Base-by-base conservation (phyloP, 108 stramenopile genomes). In the Cyclotella baltica region DNA sequence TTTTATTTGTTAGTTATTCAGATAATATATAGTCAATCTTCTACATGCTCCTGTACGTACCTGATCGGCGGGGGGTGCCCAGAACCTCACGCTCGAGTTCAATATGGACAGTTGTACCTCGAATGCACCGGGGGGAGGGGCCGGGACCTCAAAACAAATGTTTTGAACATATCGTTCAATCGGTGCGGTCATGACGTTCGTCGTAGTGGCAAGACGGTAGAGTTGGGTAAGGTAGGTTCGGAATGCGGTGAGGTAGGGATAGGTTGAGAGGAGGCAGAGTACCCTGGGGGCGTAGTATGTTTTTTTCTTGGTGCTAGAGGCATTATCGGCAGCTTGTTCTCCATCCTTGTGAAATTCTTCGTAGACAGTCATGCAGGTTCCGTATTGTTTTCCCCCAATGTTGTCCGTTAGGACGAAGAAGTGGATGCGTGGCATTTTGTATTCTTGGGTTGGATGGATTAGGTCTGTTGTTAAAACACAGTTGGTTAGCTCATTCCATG, bases 121-220 rank as follows among this genome's bases (percentile, higher is more conserved):
- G 70, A 94, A 92, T 19, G 87, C 86, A 16, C 97, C 97, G 0
- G 92, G 94, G 5, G 98, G 98, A 19, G 98, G 98, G 40, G 98
- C 93, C 20, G 98, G 97, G 34, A 97, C 92, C 84, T 99, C 98
- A 46, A 70, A 73, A 62, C 97, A 93, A 46, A 99, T 89, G 78
- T 98, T 99, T 72, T 86, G 79, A 65, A 99, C 85, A 68, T 97
- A 97, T 22, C 97, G 87, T 83, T 99, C 98, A 52, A 99, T 90
- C 10, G 98, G 98, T n/a, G 91, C 81, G 28, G 87, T 87, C 91
- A 97, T 93, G 59, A 91, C 71, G 65, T 91, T 72, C 16, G 97
- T 91, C 33, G 85, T 86, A 3, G 96, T 90, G 19, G 94, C 93
- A 37, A 99, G 81, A 33, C 96, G 90, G 80, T 98, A 98, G 2